These are phyloP conservation scores for Dioscorea alata DNA, from an alignment of 106 monocot species.

Conservation along the genomic window DNA sequence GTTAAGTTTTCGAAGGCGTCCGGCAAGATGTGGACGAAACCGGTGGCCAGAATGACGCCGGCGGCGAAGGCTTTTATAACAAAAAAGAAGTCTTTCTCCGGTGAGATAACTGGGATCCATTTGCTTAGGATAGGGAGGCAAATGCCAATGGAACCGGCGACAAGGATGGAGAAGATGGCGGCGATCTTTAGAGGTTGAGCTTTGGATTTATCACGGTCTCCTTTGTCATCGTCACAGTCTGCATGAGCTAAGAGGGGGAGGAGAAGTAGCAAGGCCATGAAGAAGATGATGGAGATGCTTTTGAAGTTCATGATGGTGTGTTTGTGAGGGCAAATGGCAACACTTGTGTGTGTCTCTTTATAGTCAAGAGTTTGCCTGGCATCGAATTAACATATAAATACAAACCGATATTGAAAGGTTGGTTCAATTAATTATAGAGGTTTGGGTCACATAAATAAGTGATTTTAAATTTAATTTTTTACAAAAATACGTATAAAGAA, in stretches of 20 bases:
- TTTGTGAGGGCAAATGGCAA: too few relatives aligned
- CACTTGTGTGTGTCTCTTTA: too few relatives aligned
- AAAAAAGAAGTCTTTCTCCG: slow-evolving; percentile 17
- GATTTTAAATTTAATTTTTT: too few relatives aligned
- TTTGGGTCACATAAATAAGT: too few relatives aligned
- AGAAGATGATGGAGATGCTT: neutral
- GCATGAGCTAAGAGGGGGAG: neutral
- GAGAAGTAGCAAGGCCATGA: neutral
- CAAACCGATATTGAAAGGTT: too few relatives aligned
- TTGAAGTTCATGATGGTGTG: too few relatives aligned
- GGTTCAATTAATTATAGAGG: too few relatives aligned
- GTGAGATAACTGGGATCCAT: neutral
- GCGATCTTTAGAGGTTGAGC: slow-evolving; percentile 2
- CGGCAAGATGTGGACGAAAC: slow-evolving; percentile 14
- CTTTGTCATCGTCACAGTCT: neutral
- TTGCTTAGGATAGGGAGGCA: neutral
- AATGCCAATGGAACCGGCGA: neutral
- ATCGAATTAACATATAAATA: too few relatives aligned
- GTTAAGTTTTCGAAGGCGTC: slow-evolving; percentile 19
- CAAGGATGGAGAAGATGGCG: slow-evolving; percentile 14
- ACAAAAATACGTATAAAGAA: too few relatives aligned
- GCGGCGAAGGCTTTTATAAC: slow-evolving; percentile 16
- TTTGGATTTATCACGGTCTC: slow-evolving; percentile 1
- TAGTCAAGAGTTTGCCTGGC: too few relatives aligned
- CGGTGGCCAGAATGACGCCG: slow-evolving; percentile 19